phyloP scores from a whole-genome alignment of 2,329 filamentous ascomycete genomes.

The Pestalotiopsis sp. region DNA sequence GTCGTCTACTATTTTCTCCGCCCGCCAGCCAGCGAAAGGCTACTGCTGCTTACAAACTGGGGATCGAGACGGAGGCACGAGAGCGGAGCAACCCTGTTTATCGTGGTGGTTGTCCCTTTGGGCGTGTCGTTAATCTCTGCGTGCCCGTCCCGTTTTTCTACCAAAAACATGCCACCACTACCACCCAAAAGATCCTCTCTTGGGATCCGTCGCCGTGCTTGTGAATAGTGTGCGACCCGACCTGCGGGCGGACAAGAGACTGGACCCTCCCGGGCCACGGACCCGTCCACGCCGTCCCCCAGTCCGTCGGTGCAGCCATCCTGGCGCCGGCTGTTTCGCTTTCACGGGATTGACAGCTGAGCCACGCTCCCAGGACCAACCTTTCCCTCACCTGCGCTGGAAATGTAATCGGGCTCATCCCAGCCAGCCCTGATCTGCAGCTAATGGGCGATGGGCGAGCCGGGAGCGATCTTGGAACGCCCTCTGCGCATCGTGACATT shows the following conservation, averaged over 20 bases:
- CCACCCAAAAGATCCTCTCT: too few relatives aligned
- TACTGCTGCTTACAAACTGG: neutral
- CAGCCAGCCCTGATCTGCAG: neutral
- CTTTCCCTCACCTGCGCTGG: neutral
- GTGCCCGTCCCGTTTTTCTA: neutral
- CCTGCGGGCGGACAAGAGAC: neutral
- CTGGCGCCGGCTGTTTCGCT: neutral
- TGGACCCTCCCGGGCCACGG: neutral
- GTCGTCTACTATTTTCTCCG: neutral
- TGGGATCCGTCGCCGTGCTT: too few relatives aligned
- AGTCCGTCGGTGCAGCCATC: neutral
- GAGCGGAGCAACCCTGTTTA: neutral
- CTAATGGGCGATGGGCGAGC: neutral
- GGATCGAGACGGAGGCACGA: neutral
- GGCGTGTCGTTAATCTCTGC: neutral
- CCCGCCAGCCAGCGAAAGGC: neutral
- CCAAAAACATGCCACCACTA: too few relatives aligned
- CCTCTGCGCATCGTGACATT: too few relatives aligned
- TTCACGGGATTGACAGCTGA: neutral
- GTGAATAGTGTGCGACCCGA: neutral
- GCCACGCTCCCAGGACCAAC: neutral
- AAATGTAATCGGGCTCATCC: neutral
- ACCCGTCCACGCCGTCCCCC: neutral
- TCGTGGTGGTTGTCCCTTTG: neutral
- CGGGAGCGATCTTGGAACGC: neutral